Conservation (phyloP, 2,329 filamentous ascomycete genomes). For the Colletotrichum endophyticum region DNA sequence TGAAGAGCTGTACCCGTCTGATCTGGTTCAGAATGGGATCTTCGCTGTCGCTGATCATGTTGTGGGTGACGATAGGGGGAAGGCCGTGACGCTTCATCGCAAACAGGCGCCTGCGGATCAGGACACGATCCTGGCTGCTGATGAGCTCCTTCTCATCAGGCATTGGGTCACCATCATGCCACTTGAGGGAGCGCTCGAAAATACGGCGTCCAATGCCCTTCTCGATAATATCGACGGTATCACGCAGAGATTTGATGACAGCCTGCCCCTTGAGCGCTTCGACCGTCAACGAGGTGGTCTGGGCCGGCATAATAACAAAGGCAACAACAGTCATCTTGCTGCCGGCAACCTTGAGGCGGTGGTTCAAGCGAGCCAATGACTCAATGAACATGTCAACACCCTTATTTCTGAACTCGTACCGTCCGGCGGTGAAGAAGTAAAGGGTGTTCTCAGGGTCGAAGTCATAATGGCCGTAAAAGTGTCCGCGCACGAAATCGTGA, state of each 20-base stretch:
- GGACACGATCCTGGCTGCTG: slow-evolving; percentile 87
- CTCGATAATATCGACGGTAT: slow-evolving; percentile 93
- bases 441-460: slow-evolving; percentile 96
- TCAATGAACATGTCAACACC: slow-evolving; percentile 99
- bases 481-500: slow-evolving; percentile 95
- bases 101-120: slow-evolving; percentile 89
- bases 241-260: slow-evolving; percentile 93
- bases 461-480: slow-evolving; percentile 98
- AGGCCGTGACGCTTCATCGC: slow-evolving; percentile 93
- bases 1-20: slow-evolving; percentile 94
- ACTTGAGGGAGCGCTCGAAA: slow-evolving; percentile 91
- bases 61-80: slow-evolving; percentile 97
- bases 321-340: slow-evolving; percentile 95
- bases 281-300: slow-evolving; percentile 92
- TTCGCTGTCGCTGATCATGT: slow-evolving; percentile 94
- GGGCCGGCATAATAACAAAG: slow-evolving; percentile 98
- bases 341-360: slow-evolving; percentile 82
- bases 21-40: slow-evolving; percentile 97
- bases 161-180: slow-evolving; percentile 92
- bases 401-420: slow-evolving; percentile 98
- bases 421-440: slow-evolving; percentile 96
- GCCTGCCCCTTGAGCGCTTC: slow-evolving; percentile 96
- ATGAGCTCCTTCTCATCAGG: slow-evolving; percentile 98
- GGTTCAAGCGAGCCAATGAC: slow-evolving; percentile 91
- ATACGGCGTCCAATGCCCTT: slow-evolving; percentile 90